Evolutionary conservation across 805 yeast genomes (phyloP).

Genomic region (Brettanomyces bruxellensis): DNA sequence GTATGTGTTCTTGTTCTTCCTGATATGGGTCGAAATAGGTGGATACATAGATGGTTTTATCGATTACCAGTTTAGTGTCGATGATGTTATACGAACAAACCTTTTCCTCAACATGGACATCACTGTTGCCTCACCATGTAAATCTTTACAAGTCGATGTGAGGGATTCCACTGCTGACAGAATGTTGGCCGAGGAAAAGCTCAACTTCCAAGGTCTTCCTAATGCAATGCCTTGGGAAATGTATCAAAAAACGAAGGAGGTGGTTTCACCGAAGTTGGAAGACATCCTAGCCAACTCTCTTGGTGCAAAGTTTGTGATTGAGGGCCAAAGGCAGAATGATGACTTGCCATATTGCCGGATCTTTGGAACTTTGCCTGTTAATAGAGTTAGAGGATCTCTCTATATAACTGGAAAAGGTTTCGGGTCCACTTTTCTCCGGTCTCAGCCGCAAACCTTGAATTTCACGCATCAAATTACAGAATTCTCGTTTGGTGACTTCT

Average conservation of each 20-base stretch:
- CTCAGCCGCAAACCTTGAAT: conserved; percentile 44
- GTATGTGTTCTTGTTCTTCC: conserved; percentile 49
- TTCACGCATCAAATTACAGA: conserved; percentile 82
- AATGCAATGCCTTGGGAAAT: conserved; percentile 45
- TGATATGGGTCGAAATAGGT: conserved; percentile 81
- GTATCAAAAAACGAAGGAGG: conserved; percentile 35
- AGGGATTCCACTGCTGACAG: conserved; percentile 72
- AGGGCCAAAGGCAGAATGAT: conserved; percentile 34
- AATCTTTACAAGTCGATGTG: conserved; percentile 62
- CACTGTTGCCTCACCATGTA: conserved; percentile 79
- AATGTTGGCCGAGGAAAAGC: conserved; percentile 65
- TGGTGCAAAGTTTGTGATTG: conserved; percentile 49
- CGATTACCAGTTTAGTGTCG: conserved; percentile 72
- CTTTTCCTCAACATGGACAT: conserved; percentile 72
- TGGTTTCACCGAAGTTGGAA: conserved; percentile 55
- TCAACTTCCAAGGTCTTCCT: conserved; percentile 58
- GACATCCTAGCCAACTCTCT: conserved; percentile 57
- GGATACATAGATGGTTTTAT: conserved; percentile 75
- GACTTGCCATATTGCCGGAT: conserved; percentile 80
- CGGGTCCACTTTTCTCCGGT: conserved; percentile 40
- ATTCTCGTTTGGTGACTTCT: conserved; percentile 84
- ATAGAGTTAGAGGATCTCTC: conserved; percentile 77
- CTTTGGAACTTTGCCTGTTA: conserved; percentile 75
- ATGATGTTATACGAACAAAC: conserved; percentile 43
- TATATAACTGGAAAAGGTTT: conserved; percentile 73